Conservation (phyloP, 257 asterid species). For the Gentiana macrophylla region DNA sequence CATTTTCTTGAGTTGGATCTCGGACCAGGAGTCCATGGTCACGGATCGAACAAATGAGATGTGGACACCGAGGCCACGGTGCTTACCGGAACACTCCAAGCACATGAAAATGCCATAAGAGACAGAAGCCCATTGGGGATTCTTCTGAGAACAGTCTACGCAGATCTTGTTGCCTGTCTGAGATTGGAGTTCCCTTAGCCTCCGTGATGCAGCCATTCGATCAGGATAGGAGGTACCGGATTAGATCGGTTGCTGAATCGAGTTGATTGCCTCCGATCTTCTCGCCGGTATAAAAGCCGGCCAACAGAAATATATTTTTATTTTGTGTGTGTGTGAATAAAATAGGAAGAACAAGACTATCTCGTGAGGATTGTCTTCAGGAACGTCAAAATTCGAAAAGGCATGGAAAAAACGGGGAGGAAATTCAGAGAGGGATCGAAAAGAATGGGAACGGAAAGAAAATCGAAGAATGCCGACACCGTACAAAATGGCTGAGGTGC, state of each 20-base stretch:
- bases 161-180: conserved; percentile 81
- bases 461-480: no score
- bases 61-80: conserved; percentile 95
- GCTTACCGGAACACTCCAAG: conserved; percentile 92
- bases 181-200: conserved; percentile 83
- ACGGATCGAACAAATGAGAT: conserved; percentile 96
- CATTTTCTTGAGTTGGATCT: conserved; percentile 85
- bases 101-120: conserved; percentile 92
- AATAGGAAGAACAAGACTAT: no score
- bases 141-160: conserved; percentile 81
- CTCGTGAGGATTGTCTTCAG: no score
- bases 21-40: conserved; percentile 98
- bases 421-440: no score
- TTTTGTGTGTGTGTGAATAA: no score
- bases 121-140: conserved; percentile 97
- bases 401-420: no score
- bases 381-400: no score
- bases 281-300: conserved; percentile 4
- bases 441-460: no score
- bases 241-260: conserved; percentile 6
- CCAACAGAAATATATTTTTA: background rate
- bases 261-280: conserved; percentile 7
- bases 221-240: conserved; percentile 3
- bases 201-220: conserved; percentile 69
- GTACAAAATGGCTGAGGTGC: no score